Evolutionary conservation across 148 eudicot genomes (phyloP), one percentile per base, ranked within the genome.

Genomic region (Vaccinium vitisidaea): DNA sequence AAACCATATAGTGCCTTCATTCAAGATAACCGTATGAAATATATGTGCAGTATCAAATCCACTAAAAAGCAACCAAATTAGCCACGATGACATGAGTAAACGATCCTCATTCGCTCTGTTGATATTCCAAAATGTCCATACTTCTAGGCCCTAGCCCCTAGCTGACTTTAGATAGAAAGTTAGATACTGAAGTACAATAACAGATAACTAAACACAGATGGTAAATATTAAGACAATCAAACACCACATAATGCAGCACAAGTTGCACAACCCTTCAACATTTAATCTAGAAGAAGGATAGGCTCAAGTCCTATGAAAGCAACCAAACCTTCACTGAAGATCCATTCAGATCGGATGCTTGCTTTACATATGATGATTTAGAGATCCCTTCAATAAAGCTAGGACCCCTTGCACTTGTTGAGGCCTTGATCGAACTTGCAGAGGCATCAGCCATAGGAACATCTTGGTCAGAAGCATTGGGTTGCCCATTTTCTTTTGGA

Each of bases 361-460:
- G 97, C 88, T 92, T 96, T 67, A 96, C 89, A 84, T 84, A 92
- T 12, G 98, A 93, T 84, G 97, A 91, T 86, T 96, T 96, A 76
- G 98, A 94, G 84, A 96, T 86, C 25, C 99, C 98, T 85, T 96
- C 99, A 83, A 96, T 94, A 76, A 92, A 90, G 77, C 87, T 92
- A 83, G 94, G 87, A 86, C 98, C 98, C 82, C 92, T 92, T 59
- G 92, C 77, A 88, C 93, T 91, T 52, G 90, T 84, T 48, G 92
- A 87, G 83, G 95, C 89, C 90, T 91, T 96, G 43, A 88, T 61
- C 16, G 93, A 86, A 89, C 87, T 92, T 83, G 93, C 69, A 85
- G 88, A 88, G 73, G 91, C 94, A 92, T 94, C 99, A 88, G 95
- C 85, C 98, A 96, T 93, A 61, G 95, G 86, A 81, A 94, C 88